Base-by-base conservation (phyloP, 805 yeast genomes). In the Yamadazyma takamatsuzukensis region DNA sequence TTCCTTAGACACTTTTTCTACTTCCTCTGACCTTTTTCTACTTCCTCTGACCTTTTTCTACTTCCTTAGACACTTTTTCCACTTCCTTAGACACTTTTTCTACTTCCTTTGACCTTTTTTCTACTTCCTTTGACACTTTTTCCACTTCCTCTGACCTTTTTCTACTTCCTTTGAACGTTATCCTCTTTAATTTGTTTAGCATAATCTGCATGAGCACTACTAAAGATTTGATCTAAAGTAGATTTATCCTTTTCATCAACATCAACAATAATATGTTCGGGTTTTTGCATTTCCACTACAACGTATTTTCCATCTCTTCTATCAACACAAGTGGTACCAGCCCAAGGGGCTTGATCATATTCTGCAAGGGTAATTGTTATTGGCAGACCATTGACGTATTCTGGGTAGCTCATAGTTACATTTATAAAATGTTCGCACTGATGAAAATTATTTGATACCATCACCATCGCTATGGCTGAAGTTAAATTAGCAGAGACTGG, bases 331-430 rank as follows among this genome's bases (percentile, higher is more conserved):
- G 79, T 72, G 23, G 65, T 54, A 4, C 49, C 42, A 1, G 76
- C 75, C 80, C 79, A 74, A 8, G 59, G 50, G 3, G 78, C 78
- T n/a, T 39, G 53, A 36, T 74, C 80, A 43, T 73, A 74, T 23
- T 71, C 68, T 26, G 47, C 40, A 16, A 74, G 54, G 2, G 72
- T 47, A n/a, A 74, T 43, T 15, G 59, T 59, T 10, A 75, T 77
- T 11, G 78, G 76, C 21, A 59, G 41, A 4, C 71, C 74, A 40
- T 72, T 52, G 2, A 66, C 56, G 34, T 59, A 64, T 10, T 45
- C 51, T 26, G 78, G 78, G 38, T 65, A 73, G 14, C 33, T 24
- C 50, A 44, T 47, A 8, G 23, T 32, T n/a, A n/a, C n/a, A n/a
- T n/a, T n/a, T 13, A 23, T 12, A 8, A 30, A 30, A 15, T 23